Evolutionary conservation across 2,329 filamentous ascomycete genomes (phyloP).

Genomic region (Colletotrichum cordylinicola): DNA sequence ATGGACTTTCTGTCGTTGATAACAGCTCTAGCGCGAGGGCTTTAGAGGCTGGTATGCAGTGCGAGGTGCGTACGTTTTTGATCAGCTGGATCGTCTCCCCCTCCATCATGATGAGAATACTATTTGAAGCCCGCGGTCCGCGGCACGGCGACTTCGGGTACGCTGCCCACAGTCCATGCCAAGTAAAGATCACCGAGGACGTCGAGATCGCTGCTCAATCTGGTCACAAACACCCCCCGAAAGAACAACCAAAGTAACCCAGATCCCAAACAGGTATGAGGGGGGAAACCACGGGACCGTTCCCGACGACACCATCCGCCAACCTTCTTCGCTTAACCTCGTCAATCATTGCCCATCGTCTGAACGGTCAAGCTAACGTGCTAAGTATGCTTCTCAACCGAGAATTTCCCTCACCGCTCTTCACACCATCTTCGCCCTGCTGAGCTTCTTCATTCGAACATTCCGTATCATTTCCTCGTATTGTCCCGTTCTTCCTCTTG

Average conservation of each 20-base stretch:
- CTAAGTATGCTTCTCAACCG: not conserved
- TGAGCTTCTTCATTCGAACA: not conserved
- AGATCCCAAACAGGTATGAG: not conserved
- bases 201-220: not conserved
- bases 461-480: not conserved
- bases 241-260: not conserved
- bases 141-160: not conserved
- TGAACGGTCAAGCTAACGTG: not conserved
- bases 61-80: not conserved
- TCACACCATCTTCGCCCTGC: slow-evolving; percentile 12
- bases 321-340: not conserved
- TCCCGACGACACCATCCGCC: not conserved
- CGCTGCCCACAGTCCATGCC: not conserved
- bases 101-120: not conserved
- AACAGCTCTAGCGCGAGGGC: not conserved
- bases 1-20: not conserved
- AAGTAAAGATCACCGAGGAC: not conserved
- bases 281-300: not conserved
- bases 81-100: not conserved
- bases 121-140: not conserved
- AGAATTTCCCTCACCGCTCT: slow-evolving; percentile 1
- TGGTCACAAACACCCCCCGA: not conserved
- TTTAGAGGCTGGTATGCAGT: not conserved
- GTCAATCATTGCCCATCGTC: not conserved
- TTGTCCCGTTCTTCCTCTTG: not conserved